A percentile compares a stretch with the other conserved stretches of the same genome.
phyloP scores from a whole-genome alignment of 306 rosid species.

The Glycyrrhiza uralensis region DNA sequence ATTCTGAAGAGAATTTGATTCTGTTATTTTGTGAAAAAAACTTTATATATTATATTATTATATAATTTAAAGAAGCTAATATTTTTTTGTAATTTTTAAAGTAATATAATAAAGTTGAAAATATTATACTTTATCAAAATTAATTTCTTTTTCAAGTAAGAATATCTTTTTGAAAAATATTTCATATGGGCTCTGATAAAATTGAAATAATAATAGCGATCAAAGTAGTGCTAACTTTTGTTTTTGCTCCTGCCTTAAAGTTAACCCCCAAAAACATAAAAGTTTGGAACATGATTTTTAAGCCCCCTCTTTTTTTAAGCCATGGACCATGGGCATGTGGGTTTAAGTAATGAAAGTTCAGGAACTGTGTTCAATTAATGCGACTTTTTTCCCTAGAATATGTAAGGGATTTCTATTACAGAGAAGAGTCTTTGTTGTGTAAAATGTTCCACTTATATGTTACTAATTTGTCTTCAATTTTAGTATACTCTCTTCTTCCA shows the following conservation, averaged over 20 bases:
- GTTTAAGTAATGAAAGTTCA: slow-evolving; percentile 25
- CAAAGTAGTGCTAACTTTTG: slow-evolving; percentile 30
- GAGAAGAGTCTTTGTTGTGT: not conserved
- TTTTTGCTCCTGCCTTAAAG: slow-evolving; percentile 26
- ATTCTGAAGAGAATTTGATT: not conserved
- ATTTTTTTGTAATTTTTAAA: not conserved
- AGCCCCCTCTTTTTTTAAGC: not conserved
- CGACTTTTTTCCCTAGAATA: slow-evolving; percentile 7
- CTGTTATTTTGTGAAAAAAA: not conserved
- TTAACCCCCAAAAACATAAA: slow-evolving; percentile 13
- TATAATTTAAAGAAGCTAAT: not conserved
- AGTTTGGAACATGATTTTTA: slow-evolving; percentile 20
- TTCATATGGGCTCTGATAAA: slow-evolving; percentile 19
- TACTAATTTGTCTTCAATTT: not conserved
- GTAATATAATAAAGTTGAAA: not conserved
- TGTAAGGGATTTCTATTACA: not conserved
- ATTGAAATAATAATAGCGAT: slow-evolving; percentile 12
- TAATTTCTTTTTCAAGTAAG: not conserved
- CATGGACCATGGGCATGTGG: slow-evolving; percentile 21
- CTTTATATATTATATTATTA: not conserved
- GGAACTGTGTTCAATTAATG: slow-evolving; percentile 21
- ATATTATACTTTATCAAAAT: not conserved
- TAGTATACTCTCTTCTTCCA: not conserved
- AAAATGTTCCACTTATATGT: not conserved
- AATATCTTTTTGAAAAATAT: slow-evolving; percentile 7